These are phyloP conservation scores for Pichia pseudocactophila DNA, from an alignment of 805 yeast species.

Conservation along the genomic window DNA sequence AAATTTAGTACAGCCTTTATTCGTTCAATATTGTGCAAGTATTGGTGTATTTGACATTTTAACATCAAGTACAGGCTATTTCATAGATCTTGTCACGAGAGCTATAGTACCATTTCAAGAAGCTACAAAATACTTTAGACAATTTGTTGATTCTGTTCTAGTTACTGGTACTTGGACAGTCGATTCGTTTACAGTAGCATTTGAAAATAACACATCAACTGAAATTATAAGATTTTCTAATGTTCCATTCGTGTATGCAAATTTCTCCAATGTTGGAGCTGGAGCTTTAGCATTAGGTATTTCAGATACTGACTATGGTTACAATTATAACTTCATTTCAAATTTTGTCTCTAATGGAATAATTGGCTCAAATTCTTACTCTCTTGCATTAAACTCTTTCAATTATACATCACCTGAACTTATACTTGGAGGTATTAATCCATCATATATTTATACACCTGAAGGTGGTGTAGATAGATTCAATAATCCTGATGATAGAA, in stretches of 20 bases:
- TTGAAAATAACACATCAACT: neutral
- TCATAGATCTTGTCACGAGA: slow-evolving; percentile 10
- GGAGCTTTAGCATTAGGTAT: slow-evolving; percentile 42
- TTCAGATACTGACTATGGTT: slow-evolving; percentile 13
- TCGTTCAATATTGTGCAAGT: slow-evolving; percentile 16
- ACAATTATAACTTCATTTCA: slow-evolving; percentile 27
- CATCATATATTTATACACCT: slow-evolving; percentile 25
- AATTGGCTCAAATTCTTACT: slow-evolving; percentile 35
- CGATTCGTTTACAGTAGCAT: slow-evolving; percentile 18
- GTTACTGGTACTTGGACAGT: slow-evolving; percentile 19
- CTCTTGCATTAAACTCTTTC: slow-evolving; percentile 31
- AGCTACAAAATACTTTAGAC: slow-evolving; percentile 12
- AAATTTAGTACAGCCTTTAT: neutral
- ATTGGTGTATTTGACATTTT: slow-evolving; percentile 20
- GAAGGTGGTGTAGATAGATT: slow-evolving; percentile 3
- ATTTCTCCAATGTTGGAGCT: slow-evolving; percentile 27
- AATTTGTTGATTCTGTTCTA: slow-evolving; percentile 12
- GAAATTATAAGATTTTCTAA: slow-evolving; percentile 15
- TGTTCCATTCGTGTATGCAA: slow-evolving; percentile 30
- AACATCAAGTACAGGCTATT: slow-evolving; percentile 12
- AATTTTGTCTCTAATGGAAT: slow-evolving; percentile 22
- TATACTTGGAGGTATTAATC: slow-evolving; percentile 53
- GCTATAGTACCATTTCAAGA: slow-evolving; percentile 7
- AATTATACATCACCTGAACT: slow-evolving; percentile 28
- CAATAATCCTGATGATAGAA: slow-evolving; percentile 33